Evolutionary conservation across 352 stramenopile genomes (phyloP).

Genomic region (Pythium oligandrum): DNA sequence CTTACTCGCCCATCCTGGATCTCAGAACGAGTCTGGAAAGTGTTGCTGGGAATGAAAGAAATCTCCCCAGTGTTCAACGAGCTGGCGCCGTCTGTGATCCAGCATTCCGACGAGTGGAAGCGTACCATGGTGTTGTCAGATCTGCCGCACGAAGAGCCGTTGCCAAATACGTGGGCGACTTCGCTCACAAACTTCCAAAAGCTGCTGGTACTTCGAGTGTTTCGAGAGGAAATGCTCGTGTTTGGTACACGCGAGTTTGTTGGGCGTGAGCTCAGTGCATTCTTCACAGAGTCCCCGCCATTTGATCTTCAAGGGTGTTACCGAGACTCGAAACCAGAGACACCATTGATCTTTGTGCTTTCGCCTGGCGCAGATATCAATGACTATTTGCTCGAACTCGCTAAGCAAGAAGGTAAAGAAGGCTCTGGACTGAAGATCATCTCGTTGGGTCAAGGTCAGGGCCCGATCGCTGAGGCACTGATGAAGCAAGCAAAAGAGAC

Average conservation of each 20-base stretch:
- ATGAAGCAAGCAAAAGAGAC: conserved; percentile 89
- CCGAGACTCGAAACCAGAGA: conserved; percentile 87
- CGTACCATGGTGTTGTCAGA: conserved; percentile 70
- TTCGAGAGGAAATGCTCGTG: conserved; percentile 88
- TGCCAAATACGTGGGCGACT: conserved; percentile 71
- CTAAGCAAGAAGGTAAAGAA: conserved; percentile 87
- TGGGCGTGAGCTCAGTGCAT: conserved; percentile 56
- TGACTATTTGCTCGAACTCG: conserved; percentile 90
- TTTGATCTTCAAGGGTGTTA: conserved; percentile 92
- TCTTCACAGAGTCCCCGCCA: conserved; percentile 88
- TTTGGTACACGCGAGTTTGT: conserved; percentile 89
- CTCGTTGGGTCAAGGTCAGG: conserved; percentile 92
- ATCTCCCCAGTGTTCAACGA: conserved; percentile 49
- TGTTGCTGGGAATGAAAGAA: conserved; percentile 58
- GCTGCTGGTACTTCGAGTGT: conserved; percentile 85
- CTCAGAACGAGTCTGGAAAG: conserved; percentile 77
- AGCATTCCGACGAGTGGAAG: conserved; percentile 62
- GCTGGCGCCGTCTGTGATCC: conserved; percentile 40
- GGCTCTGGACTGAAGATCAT: conserved; percentile 88
- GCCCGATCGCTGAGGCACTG: conserved; percentile 85
- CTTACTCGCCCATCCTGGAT: conserved; percentile 54
- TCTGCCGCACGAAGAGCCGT: conserved; percentile 57
- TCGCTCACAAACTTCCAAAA: conserved; percentile 86
- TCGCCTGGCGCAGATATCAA: conserved; percentile 92
- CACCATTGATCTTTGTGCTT: conserved; percentile 93